Percentiles rank a stretch among this genome's conserved stretches.
Conservation (phyloP, 192 early-diverging fungal species). For the Backusella mclennaniae region DNA sequence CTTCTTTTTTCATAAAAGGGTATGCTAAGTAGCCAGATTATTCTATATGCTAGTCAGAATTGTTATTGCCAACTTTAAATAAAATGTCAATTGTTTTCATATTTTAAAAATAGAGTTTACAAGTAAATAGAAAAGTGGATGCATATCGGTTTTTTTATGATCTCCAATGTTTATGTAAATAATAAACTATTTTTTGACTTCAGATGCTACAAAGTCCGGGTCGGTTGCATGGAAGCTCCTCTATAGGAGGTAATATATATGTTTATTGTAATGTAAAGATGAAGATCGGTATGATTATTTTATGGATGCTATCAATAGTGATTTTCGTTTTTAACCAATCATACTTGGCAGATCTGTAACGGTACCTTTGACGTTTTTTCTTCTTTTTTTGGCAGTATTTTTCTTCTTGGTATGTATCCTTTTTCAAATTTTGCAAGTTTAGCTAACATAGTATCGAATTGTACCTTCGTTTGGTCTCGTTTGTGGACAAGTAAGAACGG, state of each 20-base stretch:
- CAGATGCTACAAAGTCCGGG: background rate
- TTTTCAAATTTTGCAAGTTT: background rate
- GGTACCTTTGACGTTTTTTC: background rate
- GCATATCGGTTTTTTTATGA: background rate
- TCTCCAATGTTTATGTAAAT: background rate
- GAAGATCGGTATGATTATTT: background rate
- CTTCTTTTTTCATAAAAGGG: background rate
- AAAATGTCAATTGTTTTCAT: background rate
- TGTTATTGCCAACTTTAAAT: background rate
- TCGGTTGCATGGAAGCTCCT: background rate
- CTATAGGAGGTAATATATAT: background rate
- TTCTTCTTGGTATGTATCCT: background rate
- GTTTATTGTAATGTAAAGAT: background rate
- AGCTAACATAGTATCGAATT: background rate
- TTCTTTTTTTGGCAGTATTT: background rate
- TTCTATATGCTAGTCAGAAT: too few species aligned
- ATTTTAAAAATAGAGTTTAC: background rate
- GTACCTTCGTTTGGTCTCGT: too few species aligned
- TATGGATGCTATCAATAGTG: background rate
- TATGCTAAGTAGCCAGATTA: too few species aligned
- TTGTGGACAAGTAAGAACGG: background rate
- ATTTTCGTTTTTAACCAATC: background rate
- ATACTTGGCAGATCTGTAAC: background rate
- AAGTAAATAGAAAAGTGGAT: background rate
- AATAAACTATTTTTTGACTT: background rate